Conservation (phyloP, 169 alveolate species). For the Eimeria maxima region DNA sequence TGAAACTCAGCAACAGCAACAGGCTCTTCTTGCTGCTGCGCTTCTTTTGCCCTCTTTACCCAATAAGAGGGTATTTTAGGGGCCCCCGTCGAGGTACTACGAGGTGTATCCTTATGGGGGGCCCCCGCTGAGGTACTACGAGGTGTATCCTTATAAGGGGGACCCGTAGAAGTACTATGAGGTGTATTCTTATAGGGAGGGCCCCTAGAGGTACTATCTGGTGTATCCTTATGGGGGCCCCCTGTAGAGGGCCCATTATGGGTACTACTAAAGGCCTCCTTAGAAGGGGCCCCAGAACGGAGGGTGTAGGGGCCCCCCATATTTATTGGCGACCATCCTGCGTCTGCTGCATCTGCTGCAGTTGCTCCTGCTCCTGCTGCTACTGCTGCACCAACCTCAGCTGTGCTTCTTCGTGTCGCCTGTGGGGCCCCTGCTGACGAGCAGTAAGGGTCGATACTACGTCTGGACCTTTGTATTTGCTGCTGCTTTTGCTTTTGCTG, state of each 20-base stretch:
- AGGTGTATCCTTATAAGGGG: not conserved
- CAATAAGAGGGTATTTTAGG: conserved; percentile 8
- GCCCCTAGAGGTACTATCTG: too few relatives aligned
- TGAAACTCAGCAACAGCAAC: conserved; percentile 50
- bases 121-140: not conserved
- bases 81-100: not conserved
- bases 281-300: not conserved
- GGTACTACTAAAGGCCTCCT: too few relatives aligned
- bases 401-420: not conserved
- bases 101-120: not conserved
- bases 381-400: not conserved
- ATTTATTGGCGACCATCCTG: not conserved
- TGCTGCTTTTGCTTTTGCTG: not conserved
- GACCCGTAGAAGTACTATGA: too few relatives aligned
- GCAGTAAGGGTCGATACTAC: not conserved
- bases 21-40: not conserved
- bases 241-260: too few relatives aligned
- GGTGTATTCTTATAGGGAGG: too few relatives aligned
- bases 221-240: too few relatives aligned
- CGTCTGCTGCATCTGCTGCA: not conserved
- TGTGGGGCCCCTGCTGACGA: not conserved
- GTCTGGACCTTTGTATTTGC: not conserved
- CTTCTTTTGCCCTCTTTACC: not conserved
- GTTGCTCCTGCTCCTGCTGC: conserved; percentile 24
- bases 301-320: not conserved